These are phyloP conservation scores for Aspergillus hancockii DNA, from an alignment of 495 filamentous ascomycete genomes.

Conservation along the genomic window DNA sequence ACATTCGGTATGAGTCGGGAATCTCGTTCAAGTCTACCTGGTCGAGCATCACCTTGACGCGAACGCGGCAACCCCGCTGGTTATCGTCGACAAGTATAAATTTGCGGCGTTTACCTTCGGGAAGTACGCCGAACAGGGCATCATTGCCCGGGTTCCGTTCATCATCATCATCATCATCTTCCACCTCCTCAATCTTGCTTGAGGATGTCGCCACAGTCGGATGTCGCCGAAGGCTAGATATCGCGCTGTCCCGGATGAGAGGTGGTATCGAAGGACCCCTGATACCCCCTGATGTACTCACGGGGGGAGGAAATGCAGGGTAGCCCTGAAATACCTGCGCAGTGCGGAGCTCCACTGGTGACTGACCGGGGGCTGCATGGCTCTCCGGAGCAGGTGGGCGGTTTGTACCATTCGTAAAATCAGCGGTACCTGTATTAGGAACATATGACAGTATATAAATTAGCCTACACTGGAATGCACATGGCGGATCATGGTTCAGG, in stretches of 20 bases:
- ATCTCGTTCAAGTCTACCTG: slow-evolving; percentile 89
- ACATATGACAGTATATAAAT: slow-evolving; percentile 29
- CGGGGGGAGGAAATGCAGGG: slow-evolving; percentile 59
- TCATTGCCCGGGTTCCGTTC: slow-evolving; percentile 51
- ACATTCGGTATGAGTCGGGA: slow-evolving; percentile 87
- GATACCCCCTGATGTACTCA: slow-evolving; percentile 33
- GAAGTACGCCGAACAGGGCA: slow-evolving; percentile 80
- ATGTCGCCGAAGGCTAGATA: slow-evolving; percentile 55
- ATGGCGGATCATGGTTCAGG: slow-evolving; percentile 16
- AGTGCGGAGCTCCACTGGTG: slow-evolving; percentile 61
- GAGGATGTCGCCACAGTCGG: slow-evolving; percentile 41
- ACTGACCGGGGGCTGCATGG: slow-evolving; percentile 25
- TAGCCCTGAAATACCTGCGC: slow-evolving; percentile 79
- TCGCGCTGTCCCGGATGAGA: slow-evolving; percentile 62
- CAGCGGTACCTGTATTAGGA: slow-evolving; percentile 40
- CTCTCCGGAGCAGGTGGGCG: slow-evolving; percentile 28
- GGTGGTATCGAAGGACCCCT: slow-evolving; percentile 69
- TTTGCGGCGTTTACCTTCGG: slow-evolving; percentile 85
- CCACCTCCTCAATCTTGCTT: slow-evolving; percentile 30
- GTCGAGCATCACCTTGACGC: slow-evolving; percentile 86
- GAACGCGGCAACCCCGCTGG: slow-evolving; percentile 72
- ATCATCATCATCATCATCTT: slow-evolving; percentile 41
- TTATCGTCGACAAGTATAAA: slow-evolving; percentile 94
- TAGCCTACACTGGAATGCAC: slow-evolving; percentile 47
- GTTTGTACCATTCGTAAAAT: slow-evolving; percentile 35